These are phyloP conservation scores for Themeda triandra DNA, from an alignment of 176 grass and related monocot species.

Conservation along the genomic window DNA sequence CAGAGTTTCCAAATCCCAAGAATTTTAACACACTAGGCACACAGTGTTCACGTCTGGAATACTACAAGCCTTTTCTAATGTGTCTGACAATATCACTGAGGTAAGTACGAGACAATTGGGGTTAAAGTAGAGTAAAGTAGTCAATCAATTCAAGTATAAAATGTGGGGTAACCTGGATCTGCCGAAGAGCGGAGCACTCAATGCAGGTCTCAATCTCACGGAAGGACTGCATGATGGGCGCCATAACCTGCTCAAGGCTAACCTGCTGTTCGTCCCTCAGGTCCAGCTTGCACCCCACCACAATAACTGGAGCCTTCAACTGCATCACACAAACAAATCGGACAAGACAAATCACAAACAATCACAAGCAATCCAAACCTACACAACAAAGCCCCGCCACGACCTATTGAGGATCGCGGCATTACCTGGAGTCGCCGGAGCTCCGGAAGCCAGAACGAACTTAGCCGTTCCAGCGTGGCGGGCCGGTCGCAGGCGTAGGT, in stretches of 20 bases:
- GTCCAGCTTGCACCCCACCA: constrained; percentile 94
- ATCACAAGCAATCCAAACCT: background rate
- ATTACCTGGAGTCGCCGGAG: constrained; percentile 77
- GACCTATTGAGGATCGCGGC: background rate
- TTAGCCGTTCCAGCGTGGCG: constrained; percentile 74
- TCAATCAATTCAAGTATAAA: too few relatives aligned
- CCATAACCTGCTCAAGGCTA: constrained; percentile 91
- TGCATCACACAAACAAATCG: constrained; percentile 19
- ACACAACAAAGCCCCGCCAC: background rate
- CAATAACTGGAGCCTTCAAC: constrained; percentile 77
- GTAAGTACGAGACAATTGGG: background rate
- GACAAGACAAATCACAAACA: constrained; percentile 20
- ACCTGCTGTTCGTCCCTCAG: constrained; percentile 86
- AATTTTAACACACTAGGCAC: background rate
- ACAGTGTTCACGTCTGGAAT: too few relatives aligned
- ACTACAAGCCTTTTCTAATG: background rate
- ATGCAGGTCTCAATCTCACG: constrained; percentile 98
- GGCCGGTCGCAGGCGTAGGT: constrained; percentile 86
- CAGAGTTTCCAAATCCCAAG: background rate
- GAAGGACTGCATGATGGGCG: constrained; percentile 91
- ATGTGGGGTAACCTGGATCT: constrained; percentile 76
- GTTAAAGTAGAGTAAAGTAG: too few relatives aligned
- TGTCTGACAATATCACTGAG: background rate
- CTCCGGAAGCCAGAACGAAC: constrained; percentile 91
- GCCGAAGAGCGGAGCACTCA: constrained; percentile 87